Conservation (phyloP, 495 filamentous ascomycete genomes). For the Podospora tetraspora region DNA sequence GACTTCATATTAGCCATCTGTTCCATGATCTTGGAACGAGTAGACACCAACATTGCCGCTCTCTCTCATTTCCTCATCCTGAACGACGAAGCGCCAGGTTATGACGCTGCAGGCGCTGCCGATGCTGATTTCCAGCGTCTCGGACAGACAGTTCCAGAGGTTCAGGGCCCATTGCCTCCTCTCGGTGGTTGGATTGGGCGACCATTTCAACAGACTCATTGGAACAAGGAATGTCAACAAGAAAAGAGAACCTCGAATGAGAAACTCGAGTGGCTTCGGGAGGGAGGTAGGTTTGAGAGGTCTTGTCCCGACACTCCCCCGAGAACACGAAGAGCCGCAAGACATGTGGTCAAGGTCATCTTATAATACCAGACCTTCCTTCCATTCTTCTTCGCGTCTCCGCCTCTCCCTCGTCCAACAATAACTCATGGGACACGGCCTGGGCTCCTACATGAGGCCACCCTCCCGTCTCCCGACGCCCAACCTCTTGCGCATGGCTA, state of each 20-base stretch:
- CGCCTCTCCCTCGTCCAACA: neutral
- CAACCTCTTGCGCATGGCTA: slow-evolving; percentile 2
- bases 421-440: neutral
- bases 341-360: neutral
- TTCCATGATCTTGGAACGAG: neutral
- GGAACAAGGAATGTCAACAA: slow-evolving; percentile 2
- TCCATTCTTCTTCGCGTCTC: neutral
- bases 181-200: slow-evolving; percentile 2
- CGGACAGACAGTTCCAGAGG: slow-evolving; percentile 7
- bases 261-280: neutral
- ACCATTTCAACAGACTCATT: slow-evolving; percentile 18
- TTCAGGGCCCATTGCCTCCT: neutral
- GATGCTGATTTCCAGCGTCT: slow-evolving; percentile 21
- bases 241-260: slow-evolving; percentile 1
- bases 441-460: neutral
- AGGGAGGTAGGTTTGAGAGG: neutral
- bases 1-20: slow-evolving; percentile 8
- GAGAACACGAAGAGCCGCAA: neutral
- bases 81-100: slow-evolving; percentile 24
- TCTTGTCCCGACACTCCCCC: neutral
- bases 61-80: slow-evolving; percentile 9
- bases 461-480: neutral
- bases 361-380: neutral
- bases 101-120: slow-evolving; percentile 21
- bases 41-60: slow-evolving; percentile 14